phyloP scores from a whole-genome alignment of 306 rosid species.

The Parietaria judaica region DNA sequence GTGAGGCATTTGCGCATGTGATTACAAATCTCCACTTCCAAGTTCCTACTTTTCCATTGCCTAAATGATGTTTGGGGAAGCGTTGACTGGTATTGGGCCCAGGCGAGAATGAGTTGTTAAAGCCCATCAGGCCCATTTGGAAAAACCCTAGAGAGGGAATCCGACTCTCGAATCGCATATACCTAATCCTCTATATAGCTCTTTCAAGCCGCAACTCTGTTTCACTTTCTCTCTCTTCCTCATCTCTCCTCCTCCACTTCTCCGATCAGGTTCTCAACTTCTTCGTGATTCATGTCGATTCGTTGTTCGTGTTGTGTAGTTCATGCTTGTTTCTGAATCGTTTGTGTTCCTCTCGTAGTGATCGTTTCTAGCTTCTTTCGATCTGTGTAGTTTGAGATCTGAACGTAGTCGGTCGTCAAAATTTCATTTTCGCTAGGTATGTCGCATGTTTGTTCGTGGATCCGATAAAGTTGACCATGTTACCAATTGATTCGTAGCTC shows the following conservation, averaged over 20 bases:
- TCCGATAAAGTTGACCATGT: not conserved
- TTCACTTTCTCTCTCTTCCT: constrained; percentile 1
- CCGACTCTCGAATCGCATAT: constrained; percentile 10
- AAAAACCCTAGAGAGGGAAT: constrained; percentile 28
- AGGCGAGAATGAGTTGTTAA: not conserved
- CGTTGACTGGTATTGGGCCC: too few relatives aligned
- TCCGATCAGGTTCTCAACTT: not conserved
- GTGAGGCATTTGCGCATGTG: too few relatives aligned
- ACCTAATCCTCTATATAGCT: not conserved
- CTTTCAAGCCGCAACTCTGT: not conserved
- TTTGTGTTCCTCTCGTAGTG: too few relatives aligned
- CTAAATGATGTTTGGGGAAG: too few relatives aligned
- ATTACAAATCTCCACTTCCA: too few relatives aligned
- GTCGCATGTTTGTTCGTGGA: not conserved
- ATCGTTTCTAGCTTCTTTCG: too few relatives aligned
- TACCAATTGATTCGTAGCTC: not conserved
- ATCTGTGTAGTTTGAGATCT: not conserved
- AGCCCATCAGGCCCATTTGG: constrained; percentile 17
- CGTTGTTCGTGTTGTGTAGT: not conserved
- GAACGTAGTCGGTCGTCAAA: not conserved
- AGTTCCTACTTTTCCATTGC: too few relatives aligned
- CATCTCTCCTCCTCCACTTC: not conserved
- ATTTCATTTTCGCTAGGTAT: too few relatives aligned
- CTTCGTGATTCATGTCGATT: not conserved
- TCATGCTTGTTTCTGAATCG: too few relatives aligned